Evolutionary conservation across 83 land plant genomes (phyloP).

Genomic region (Diphasiastrum complanatum): DNA sequence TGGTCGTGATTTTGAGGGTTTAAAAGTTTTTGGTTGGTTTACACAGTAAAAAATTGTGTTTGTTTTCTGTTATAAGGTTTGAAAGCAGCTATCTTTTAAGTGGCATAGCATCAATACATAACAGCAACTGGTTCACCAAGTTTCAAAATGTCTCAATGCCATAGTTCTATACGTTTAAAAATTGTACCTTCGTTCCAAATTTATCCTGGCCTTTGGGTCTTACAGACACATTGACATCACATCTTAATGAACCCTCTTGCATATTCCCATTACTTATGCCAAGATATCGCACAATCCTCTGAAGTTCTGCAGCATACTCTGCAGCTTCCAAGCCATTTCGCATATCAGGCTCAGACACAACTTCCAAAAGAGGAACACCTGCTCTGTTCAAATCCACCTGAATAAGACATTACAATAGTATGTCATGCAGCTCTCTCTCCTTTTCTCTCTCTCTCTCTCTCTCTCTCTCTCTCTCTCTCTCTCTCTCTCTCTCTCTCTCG

Average conservation of each 20-base stretch:
- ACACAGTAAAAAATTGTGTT: too few relatives aligned
- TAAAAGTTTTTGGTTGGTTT: too few relatives aligned
- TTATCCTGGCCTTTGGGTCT: slow-evolving; percentile 61
- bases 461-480: slow-evolving; percentile 15
- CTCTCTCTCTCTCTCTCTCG: slow-evolving; percentile 10
- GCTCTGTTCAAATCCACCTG: slow-evolving; percentile 96
- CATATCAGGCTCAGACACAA: slow-evolving; percentile 98
- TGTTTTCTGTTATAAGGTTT: too few relatives aligned
- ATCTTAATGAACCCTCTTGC: slow-evolving; percentile 94
- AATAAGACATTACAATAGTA: neutral
- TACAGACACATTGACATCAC: slow-evolving; percentile 92
- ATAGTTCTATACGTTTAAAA: neutral
- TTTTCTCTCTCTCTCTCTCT: slow-evolving; percentile 12
- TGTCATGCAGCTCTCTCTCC: neutral
- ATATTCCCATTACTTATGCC: slow-evolving; percentile 92
- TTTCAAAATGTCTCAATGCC: neutral
- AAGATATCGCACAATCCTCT: slow-evolving; percentile 74
- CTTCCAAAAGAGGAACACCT: slow-evolving; percentile 95
- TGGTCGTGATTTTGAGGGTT: too few relatives aligned
- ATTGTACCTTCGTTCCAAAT: slow-evolving; percentile 85
- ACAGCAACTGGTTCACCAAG: too few relatives aligned
- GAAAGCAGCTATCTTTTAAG: too few relatives aligned
- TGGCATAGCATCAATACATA: too few relatives aligned
- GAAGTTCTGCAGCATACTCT: slow-evolving; percentile 87
- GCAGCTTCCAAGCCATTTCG: slow-evolving; percentile 92